These are phyloP conservation scores for Wickerhamomyces hampshirensis DNA, from an alignment of 805 yeast species.

Conservation along the genomic window DNA sequence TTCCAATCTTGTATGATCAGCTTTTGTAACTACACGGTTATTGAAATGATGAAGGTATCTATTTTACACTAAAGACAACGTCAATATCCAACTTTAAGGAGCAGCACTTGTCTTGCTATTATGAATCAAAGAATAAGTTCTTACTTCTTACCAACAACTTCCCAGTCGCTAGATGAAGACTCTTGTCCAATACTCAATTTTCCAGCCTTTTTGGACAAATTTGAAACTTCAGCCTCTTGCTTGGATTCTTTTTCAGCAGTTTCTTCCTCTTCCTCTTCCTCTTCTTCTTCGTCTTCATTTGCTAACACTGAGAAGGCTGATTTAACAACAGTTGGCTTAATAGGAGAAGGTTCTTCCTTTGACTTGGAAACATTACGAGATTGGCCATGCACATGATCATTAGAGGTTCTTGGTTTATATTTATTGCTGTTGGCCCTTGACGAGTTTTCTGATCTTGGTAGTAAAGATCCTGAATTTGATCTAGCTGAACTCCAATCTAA, in stretches of 20 bases:
- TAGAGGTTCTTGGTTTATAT: slow-evolving; percentile 14
- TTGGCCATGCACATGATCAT: slow-evolving; percentile 21
- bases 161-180: slow-evolving; percentile 39
- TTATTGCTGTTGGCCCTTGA: slow-evolving; percentile 27
- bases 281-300: slow-evolving; percentile 48
- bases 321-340: slow-evolving; percentile 32
- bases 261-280: slow-evolving; percentile 19
- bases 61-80: too few species aligned
- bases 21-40: too few species aligned
- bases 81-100: too few species aligned
- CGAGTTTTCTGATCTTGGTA: slow-evolving; percentile 38
- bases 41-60: too few species aligned
- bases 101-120: too few species aligned
- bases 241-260: slow-evolving; percentile 5
- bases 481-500: slow-evolving; percentile 43
- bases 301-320: slow-evolving; percentile 48
- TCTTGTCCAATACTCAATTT: slow-evolving; percentile 30
- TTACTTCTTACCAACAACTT: slow-evolving; percentile 38
- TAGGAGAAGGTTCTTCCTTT: slow-evolving; percentile 9
- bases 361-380: slow-evolving; percentile 17
- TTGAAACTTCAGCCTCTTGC: slow-evolving; percentile 22
- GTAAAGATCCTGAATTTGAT: slow-evolving; percentile 25
- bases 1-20: too few species aligned
- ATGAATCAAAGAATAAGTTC: too few species aligned
- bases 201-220: slow-evolving; percentile 34